phyloP scores from a whole-genome alignment of 176 grass and related monocot species.

The Raddia guianensis region DNA sequence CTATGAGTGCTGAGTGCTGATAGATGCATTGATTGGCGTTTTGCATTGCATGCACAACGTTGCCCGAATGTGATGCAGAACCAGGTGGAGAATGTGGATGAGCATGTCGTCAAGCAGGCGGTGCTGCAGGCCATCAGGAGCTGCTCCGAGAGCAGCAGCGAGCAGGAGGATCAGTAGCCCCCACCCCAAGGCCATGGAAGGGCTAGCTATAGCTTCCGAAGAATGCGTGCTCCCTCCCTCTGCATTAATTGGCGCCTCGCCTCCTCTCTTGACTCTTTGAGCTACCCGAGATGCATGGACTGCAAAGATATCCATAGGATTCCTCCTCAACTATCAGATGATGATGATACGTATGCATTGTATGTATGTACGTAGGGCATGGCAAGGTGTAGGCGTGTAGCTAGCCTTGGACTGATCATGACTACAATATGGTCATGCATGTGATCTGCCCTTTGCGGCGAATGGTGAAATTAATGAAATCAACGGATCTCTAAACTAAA shows the following conservation, averaged over 20 bases:
- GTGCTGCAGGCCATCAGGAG: constrained; percentile 72
- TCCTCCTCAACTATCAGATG: background rate
- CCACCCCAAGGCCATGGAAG: background rate
- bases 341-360: background rate
- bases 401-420: background rate
- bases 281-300: background rate
- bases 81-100: constrained; percentile 49
- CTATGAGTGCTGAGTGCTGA: background rate
- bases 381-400: constrained; percentile 5
- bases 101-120: constrained; percentile 68
- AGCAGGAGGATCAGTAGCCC: constrained; percentile 6
- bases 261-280: background rate
- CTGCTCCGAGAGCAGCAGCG: constrained; percentile 29
- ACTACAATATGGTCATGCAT: background rate
- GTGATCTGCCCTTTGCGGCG: background rate
- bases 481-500: background rate
- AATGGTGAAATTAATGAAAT: background rate
- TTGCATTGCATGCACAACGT: background rate
- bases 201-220: no score
- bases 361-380: background rate
- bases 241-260: background rate
- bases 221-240: no score
- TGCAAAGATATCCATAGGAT: background rate
- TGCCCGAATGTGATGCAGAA: constrained; percentile 41
- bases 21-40: background rate